These are phyloP conservation scores for Boletus albobrunnescens DNA, from an alignment of 1,284 basidiomycete genomes.

Conservation along the genomic window DNA sequence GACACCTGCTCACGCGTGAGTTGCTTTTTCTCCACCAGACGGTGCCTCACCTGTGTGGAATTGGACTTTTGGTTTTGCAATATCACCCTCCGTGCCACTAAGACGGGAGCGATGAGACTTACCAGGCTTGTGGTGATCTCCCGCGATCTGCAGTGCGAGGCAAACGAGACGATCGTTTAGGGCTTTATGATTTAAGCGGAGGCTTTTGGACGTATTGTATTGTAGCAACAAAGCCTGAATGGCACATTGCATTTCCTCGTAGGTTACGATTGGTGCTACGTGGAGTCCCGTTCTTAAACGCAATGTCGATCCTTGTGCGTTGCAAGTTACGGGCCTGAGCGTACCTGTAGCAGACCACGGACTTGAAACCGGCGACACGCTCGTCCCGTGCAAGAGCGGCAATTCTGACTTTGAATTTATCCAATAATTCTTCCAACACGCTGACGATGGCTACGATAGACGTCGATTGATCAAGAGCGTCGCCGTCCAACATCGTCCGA, in stretches of 20 bases:
- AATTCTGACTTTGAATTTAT: slow-evolving; percentile 35
- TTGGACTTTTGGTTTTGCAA: slow-evolving; percentile 50
- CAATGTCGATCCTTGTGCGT: background rate
- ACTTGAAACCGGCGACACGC: slow-evolving; percentile 68
- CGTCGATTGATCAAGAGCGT: slow-evolving; percentile 8
- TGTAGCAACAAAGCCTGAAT: slow-evolving; percentile 31
- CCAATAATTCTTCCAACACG: slow-evolving; percentile 35
- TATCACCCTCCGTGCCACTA: background rate
- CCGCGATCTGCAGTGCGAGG: slow-evolving; percentile 49
- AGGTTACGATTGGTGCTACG: slow-evolving; percentile 32
- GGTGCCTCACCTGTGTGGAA: slow-evolving; percentile 58
- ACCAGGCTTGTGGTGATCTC: slow-evolving; percentile 55
- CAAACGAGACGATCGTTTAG: slow-evolving; percentile 68
- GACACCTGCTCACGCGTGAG: slow-evolving; percentile 38
- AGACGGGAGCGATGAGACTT: background rate
- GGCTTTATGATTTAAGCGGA: slow-evolving; percentile 57
- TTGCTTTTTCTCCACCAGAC: background rate
- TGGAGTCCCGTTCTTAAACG: slow-evolving; percentile 55
- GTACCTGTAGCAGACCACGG: slow-evolving; percentile 61
- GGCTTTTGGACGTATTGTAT: slow-evolving; percentile 32
- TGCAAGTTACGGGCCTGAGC: background rate
- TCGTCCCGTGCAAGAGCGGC: slow-evolving; percentile 37
- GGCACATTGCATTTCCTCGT: slow-evolving; percentile 30
- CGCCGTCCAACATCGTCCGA: slow-evolving; percentile 24
- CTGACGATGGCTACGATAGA: slow-evolving; percentile 19